These are phyloP conservation scores for Pythium volutum DNA, from an alignment of 352 stramenopile species.

Conservation along the genomic window DNA sequence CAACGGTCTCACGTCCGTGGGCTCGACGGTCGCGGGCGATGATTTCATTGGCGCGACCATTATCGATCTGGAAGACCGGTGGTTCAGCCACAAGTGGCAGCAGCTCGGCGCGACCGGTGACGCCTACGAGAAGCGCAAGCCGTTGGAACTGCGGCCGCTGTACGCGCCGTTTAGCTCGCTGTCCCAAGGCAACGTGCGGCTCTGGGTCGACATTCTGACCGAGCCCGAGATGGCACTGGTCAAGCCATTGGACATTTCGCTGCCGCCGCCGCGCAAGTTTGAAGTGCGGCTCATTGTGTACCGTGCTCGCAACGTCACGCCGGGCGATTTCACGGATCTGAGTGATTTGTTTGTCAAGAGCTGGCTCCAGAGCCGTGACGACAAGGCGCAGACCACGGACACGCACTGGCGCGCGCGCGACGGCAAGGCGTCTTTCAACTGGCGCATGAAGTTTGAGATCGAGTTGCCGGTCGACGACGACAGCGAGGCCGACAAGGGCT, in stretches of 20 bases:
- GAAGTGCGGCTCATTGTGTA: constrained; percentile 93
- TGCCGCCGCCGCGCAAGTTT: constrained; percentile 70
- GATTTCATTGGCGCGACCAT: constrained; percentile 91
- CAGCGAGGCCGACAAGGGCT: constrained; percentile 62
- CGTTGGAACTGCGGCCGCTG: constrained; percentile 58
- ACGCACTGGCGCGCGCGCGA: constrained; percentile 89
- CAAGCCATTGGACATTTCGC: constrained; percentile 74
- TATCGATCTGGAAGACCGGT: constrained; percentile 92
- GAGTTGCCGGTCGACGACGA: constrained; percentile 71
- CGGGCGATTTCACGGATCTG: constrained; percentile 80
- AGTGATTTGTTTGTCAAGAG: constrained; percentile 89
- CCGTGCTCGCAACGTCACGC: constrained; percentile 86
- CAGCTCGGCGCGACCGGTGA: constrained; percentile 44
- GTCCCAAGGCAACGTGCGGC: constrained; percentile 61
- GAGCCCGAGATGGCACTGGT: constrained; percentile 60
- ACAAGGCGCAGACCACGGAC: constrained; percentile 80
- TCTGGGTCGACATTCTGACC: constrained; percentile 91
- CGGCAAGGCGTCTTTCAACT: constrained; percentile 90
- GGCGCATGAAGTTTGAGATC: constrained; percentile 90
- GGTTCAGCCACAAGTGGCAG: constrained; percentile 89
- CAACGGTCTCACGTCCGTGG: constrained; percentile 44
- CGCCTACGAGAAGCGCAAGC: constrained; percentile 46
- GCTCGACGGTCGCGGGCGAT: constrained; percentile 58
- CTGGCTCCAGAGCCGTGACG: constrained; percentile 83
- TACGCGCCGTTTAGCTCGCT: constrained; percentile 71